Evolutionary conservation across 2,329 filamentous ascomycete genomes (phyloP), one percentile per base, ranked within the genome.

Genomic region (Aspergillus clavatus): DNA sequence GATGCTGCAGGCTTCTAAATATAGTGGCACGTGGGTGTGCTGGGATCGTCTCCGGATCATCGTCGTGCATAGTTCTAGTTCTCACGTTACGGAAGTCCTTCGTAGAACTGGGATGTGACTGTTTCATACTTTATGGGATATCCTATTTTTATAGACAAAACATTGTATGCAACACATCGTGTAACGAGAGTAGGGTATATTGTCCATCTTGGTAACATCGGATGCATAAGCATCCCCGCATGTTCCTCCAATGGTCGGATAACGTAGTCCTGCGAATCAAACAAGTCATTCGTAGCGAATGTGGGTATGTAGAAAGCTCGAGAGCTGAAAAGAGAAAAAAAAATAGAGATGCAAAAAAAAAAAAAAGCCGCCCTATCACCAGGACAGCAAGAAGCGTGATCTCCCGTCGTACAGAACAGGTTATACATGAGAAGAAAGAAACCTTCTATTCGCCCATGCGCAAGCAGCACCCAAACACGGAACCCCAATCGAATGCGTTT

Each of bases 401-500:
- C 3, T 28, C 7, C 31, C 14, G 18, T 6, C 14, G 2, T 6
- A 35, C 10, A 35, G 5, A 3, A 16, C 10, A 35, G 16, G 18
- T 16, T 35, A 18, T 35, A 35, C 16, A 35, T 24, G 8, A 24
- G 5, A 21, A 35, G 16, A 33, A 35, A 35, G 10, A 19, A 35
- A 16, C 31, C 31, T 12, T 35, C 31, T 35, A 35, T 35, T 35
- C 31, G 18, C 31, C 31, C 31, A 35, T 35, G 31, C 31, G 23
- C 23, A 24, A 24, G 23, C 23, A 24, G 23, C 8, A 24, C 23
- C 23, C 23, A 24, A 24, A 24, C 4, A 24, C 4, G 8, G 23
- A 45, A 48, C 39, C 33, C 33, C 37, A 43, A 49, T 46, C 31
- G 18, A 35, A 43, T 48, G 42, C 46, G 44, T 38, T 51, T 42